Percentiles rank a stretch among this genome's conserved stretches.
phyloP scores from a whole-genome alignment of 257 asterid species.

The Coffea eugenioides region DNA sequence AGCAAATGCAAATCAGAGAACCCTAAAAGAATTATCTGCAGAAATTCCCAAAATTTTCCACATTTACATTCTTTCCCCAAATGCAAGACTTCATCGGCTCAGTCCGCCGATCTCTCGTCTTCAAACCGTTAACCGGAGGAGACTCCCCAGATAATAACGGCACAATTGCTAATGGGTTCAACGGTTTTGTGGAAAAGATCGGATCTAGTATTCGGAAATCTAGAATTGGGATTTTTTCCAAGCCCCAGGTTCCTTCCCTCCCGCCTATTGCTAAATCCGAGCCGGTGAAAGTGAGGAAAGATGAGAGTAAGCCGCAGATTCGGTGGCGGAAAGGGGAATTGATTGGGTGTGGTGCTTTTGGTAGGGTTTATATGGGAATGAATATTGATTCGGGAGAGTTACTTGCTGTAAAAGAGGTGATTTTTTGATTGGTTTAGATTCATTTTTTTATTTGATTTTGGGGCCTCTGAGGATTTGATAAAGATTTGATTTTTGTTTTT shows the following conservation, averaged over 20 bases:
- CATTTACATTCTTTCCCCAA: constrained; percentile 12
- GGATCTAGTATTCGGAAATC: constrained; percentile 92
- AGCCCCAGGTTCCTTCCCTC: constrained; percentile 56
- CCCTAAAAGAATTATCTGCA: constrained; percentile 27
- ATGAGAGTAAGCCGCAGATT: constrained; percentile 54
- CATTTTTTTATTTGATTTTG: not conserved
- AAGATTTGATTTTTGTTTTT: constrained; percentile 7
- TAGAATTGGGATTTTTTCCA: constrained; percentile 71
- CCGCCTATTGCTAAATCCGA: constrained; percentile 48
- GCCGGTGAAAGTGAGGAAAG: constrained; percentile 30
- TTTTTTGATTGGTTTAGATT: constrained; percentile 1
- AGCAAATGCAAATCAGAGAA: constrained; percentile 29
- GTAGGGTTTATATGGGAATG: constrained; percentile 99
- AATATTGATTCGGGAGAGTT: constrained; percentile 94
- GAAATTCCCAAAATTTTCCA: not conserved
- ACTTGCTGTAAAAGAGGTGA: constrained; percentile 89
- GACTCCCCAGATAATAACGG: constrained; percentile 25
- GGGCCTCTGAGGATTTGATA: not conserved
- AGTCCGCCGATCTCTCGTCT: constrained; percentile 89
- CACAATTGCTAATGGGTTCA: constrained; percentile 41
- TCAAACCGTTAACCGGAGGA: constrained; percentile 63
- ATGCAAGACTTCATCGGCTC: constrained; percentile 96
- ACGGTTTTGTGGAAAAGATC: constrained; percentile 90
- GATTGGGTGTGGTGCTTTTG: constrained; percentile 97
- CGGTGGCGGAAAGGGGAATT: constrained; percentile 96